Evolutionary conservation across 495 filamentous ascomycete genomes (phyloP), one percentile per base, ranked within the genome.

Genomic region (Evansstolkia leycettana): DNA sequence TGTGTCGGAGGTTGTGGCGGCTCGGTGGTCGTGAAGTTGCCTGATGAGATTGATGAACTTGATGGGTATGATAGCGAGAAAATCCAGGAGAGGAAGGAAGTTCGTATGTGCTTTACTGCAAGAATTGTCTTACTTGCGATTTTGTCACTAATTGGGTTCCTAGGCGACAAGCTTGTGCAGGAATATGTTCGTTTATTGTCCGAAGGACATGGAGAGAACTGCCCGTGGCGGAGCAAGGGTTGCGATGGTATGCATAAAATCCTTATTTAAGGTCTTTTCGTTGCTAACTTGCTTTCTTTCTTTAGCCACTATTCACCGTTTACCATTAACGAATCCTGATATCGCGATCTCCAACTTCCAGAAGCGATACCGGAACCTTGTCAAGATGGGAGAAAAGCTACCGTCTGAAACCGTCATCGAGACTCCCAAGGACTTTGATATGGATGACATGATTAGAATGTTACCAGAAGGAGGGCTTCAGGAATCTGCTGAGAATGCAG

Each of bases 201-300:
- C 14, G 70, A 72, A n/a, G 78, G 73, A 17, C 90, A 98, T 53
- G 69, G 74, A n/a, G 80, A 82, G 36, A 73, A 70, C 39, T 98
- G 90, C 54, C 68, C 85, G 9, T 98, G 92, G 92, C 69, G 80
- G 43, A 79, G 72, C 57, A 76, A 72, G 36, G 83, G 84, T 11
- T 92, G 86, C 52, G 84, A 89, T 60, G 82, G 82, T 89, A 58
- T 38, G 67, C 48, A 13, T 31, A 28, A 11, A 1, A 14, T 11
- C 32, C 2, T 19, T 5, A 16, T 18, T 24, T 7, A 12, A 7
- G 18, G 2, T 34, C n/a, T 2, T 12, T 10, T 19, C 7, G 4
- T 19, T 8, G 28, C 29, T 51, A 17, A 49, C 35, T 7, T 28
- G 13, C 1, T 16, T 14, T 13, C 8, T 5, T 19, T 0, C 16